phyloP scores from a whole-genome alignment of 2,329 filamentous ascomycete genomes.

The Cladosporium sp. region DNA sequence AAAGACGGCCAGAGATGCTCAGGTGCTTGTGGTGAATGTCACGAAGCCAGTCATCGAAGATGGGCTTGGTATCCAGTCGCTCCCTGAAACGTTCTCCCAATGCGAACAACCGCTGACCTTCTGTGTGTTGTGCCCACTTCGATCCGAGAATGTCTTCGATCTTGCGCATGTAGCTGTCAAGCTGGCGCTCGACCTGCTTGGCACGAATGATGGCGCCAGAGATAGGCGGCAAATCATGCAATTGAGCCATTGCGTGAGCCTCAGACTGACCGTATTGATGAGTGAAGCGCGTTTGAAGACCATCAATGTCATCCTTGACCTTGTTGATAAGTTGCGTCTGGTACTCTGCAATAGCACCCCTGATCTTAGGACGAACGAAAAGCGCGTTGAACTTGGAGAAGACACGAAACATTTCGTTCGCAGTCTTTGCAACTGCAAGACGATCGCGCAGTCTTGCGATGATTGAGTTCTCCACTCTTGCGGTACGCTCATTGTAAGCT shows the following conservation, averaged over 20 bases:
- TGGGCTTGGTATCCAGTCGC: slow-evolving; percentile 88
- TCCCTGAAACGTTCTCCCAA: slow-evolving; percentile 93
- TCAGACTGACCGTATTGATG: slow-evolving; percentile 98
- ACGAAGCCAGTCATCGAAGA: slow-evolving; percentile 92
- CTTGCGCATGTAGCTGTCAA: slow-evolving; percentile 96
- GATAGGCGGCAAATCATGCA: slow-evolving; percentile 91
- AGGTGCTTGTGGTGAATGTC: slow-evolving; percentile 86
- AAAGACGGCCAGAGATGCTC: slow-evolving; percentile 85
- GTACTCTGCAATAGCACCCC: slow-evolving; percentile 95
- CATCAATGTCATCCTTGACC: slow-evolving; percentile 91
- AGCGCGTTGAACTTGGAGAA: slow-evolving; percentile 99
- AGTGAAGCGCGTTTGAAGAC: slow-evolving; percentile 94
- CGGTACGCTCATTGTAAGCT: slow-evolving; percentile 94
- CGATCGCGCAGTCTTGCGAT: slow-evolving; percentile 90
- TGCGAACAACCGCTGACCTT: slow-evolving; percentile 87
- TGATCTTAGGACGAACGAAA: slow-evolving; percentile 97
- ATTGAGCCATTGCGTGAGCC: slow-evolving; percentile 94
- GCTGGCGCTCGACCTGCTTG: slow-evolving; percentile 90
- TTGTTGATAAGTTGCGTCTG: slow-evolving; percentile 97
- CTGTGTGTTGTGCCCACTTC: slow-evolving; percentile 89
- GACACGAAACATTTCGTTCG: slow-evolving; percentile 99
- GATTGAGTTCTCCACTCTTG: slow-evolving; percentile 96
- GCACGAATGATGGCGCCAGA: slow-evolving; percentile 98
- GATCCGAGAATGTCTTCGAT: slow-evolving; percentile 96
- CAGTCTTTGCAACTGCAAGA: slow-evolving; percentile 89